These are phyloP conservation scores for Platismatia glauca DNA, from an alignment of 495 filamentous ascomycete genomes.

Conservation along the genomic window DNA sequence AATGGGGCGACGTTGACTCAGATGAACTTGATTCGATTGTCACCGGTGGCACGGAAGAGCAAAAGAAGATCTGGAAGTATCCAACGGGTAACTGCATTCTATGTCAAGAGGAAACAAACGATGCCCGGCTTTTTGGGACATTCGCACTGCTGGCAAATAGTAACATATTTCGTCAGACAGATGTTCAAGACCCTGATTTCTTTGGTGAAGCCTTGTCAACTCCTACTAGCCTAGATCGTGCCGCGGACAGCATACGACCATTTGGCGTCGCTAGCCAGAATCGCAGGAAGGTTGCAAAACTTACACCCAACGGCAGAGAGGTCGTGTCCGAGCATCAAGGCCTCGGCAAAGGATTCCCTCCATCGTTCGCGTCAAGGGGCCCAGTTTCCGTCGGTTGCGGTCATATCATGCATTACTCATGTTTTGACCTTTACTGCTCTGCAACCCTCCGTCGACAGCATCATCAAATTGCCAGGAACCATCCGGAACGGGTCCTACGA, in stretches of 20 bases:
- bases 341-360: slow-evolving; percentile 80
- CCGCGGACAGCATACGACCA: slow-evolving; percentile 71
- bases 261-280: slow-evolving; percentile 89
- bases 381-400: slow-evolving; percentile 87
- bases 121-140: slow-evolving; percentile 79
- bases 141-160: slow-evolving; percentile 85
- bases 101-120: slow-evolving; percentile 92
- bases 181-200: slow-evolving; percentile 70
- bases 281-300: slow-evolving; percentile 60
- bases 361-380: slow-evolving; percentile 55
- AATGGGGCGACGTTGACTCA: slow-evolving; percentile 72
- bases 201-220: slow-evolving; percentile 68
- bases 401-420: slow-evolving; percentile 97
- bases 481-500: slow-evolving; percentile 65
- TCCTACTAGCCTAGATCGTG: slow-evolving; percentile 71
- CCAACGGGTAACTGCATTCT: slow-evolving; percentile 91
- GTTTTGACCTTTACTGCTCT: slow-evolving; percentile 83
- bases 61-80: slow-evolving; percentile 78
- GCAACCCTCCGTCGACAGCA: slow-evolving; percentile 74
- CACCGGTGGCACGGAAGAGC: slow-evolving; percentile 45
- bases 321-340: slow-evolving; percentile 68
- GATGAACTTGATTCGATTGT: slow-evolving; percentile 57
- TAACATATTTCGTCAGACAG: slow-evolving; percentile 76
- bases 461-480: slow-evolving; percentile 85
- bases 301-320: slow-evolving; percentile 59